Evolutionary conservation across 2,329 filamentous ascomycete species (phyloP), one percentile per base, ranked within the genome.

Genomic region (Metarhizium humberi): DNA sequence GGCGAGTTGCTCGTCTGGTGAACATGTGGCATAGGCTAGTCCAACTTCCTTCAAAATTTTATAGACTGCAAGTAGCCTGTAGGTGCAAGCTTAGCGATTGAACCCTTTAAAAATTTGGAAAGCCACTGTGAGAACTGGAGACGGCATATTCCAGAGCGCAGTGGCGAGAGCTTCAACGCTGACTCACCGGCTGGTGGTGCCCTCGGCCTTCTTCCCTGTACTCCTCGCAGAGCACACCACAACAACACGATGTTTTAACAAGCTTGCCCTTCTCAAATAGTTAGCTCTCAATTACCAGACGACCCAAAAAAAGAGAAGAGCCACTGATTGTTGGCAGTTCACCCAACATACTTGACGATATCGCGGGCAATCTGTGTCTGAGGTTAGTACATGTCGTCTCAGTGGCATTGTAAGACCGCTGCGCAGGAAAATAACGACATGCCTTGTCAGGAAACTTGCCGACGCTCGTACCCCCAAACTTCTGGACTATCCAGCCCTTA

Each of bases 171-270:
- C 10, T 6, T 30, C 14, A 8, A 38, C 16, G 38, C 14, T 50
- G 69, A 80, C 86, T 82, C 75, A 92, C 88, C 91, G 84, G 73
- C 95, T 97, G 42, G 94, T 99, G 57, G 94, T 99, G 58, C 94
- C 94, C 64, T 95, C 90, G 54, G 86, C 83, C 75, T 99, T 99
- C 69, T 92, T 95, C 59, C 90, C 92, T 57, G 89, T 94, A 73
- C 91, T 96, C 69, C 94, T 81, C 46, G 94, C 94, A 58, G 94
- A 99, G 74, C 94, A 99, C 56, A 99, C 92, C 56, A 99, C 87
- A 55, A 91, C 92, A 60, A 96, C 85, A 70, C 86, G 86, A 67
- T 90, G 85, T 56, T 82, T 75, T 54, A 76, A 75, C 55, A 95
- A 73, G 67, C 78, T 72, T 59, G 71, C 62, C 60, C 71, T 73